phyloP scores from a whole-genome alignment of 106 monocot species.

The Acorus gramineus region DNA sequence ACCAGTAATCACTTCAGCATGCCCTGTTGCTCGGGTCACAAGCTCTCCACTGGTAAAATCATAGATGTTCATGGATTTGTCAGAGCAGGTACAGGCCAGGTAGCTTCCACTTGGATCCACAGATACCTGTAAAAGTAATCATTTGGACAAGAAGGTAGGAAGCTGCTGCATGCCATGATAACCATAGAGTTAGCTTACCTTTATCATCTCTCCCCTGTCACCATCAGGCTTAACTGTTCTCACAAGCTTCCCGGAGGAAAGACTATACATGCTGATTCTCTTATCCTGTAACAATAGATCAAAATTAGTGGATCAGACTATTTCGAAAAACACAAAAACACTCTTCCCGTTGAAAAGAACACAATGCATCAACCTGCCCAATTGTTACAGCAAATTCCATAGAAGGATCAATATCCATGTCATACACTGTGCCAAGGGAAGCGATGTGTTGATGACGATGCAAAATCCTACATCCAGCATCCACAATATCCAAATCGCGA shows the following conservation, averaged over 20 bases:
- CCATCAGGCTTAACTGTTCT: background rate
- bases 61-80: conserved; percentile 6
- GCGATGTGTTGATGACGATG: background rate
- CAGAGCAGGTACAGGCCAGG: conserved; percentile 1
- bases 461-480: background rate
- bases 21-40: conserved; percentile 2
- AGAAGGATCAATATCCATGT: conserved; percentile 2
- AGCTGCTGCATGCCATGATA: background rate
- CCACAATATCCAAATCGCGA: conserved; percentile 1
- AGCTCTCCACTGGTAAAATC: conserved; percentile 9
- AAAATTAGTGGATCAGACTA: background rate
- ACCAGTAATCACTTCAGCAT: conserved; percentile 11
- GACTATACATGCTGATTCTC: conserved; percentile 7
- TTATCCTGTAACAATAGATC: background rate
- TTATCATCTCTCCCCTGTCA: conserved; percentile 1
- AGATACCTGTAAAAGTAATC: conserved; percentile 1
- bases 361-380: background rate
- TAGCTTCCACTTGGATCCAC: conserved; percentile 8
- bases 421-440: background rate
- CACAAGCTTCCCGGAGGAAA: conserved; percentile 2
- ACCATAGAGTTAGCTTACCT: background rate
- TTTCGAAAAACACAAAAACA: background rate
- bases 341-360: background rate
- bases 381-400: conserved; percentile 1
- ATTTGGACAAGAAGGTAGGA: background rate